These are phyloP conservation scores for Spencermartinsiella europaea DNA, from an alignment of 805 yeast genomes.

Conservation along the genomic window DNA sequence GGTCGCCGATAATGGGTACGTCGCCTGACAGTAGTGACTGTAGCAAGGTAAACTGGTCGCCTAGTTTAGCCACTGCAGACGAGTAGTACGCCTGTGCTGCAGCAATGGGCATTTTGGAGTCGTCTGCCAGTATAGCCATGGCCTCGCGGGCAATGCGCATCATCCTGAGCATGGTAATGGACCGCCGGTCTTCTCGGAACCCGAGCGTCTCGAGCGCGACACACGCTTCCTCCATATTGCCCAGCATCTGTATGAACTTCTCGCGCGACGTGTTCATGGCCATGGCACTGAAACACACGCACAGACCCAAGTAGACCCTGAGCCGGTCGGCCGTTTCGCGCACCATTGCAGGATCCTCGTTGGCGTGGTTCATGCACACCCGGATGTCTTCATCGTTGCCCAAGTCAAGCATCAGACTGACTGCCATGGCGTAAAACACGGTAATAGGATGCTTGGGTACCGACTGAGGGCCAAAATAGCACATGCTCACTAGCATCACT, in stretches of 20 bases:
- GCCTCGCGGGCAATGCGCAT: conserved; percentile 3
- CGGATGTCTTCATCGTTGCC: conserved; percentile 13
- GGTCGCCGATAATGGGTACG: neutral
- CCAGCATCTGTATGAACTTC: conserved; percentile 11
- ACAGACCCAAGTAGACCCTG: conserved; percentile 7
- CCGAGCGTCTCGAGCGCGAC: conserved; percentile 3
- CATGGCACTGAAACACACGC: conserved; percentile 17
- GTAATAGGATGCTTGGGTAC: conserved; percentile 1
- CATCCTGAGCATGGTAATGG: conserved; percentile 10
- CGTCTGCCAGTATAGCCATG: conserved; percentile 3
- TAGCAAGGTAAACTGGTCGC: neutral
- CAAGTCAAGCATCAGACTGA: conserved; percentile 12
- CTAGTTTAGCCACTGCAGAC: neutral
- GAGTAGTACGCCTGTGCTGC: neutral
- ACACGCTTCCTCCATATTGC: conserved; percentile 3
- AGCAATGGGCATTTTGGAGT: neutral
- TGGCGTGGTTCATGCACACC: conserved; percentile 3
- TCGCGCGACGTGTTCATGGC: conserved; percentile 16
- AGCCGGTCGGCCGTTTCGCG: conserved; percentile 5
- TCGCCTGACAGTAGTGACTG: neutral
- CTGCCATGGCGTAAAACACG: conserved; percentile 16
- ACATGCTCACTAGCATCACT: conserved; percentile 5
- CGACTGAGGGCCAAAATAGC: conserved; percentile 4
- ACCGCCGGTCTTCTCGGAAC: conserved; percentile 5
- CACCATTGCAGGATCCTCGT: conserved; percentile 2